These are phyloP conservation scores for Mycena citricolor DNA, from an alignment of 1,284 basidiomycete genomes.

Conservation along the genomic window DNA sequence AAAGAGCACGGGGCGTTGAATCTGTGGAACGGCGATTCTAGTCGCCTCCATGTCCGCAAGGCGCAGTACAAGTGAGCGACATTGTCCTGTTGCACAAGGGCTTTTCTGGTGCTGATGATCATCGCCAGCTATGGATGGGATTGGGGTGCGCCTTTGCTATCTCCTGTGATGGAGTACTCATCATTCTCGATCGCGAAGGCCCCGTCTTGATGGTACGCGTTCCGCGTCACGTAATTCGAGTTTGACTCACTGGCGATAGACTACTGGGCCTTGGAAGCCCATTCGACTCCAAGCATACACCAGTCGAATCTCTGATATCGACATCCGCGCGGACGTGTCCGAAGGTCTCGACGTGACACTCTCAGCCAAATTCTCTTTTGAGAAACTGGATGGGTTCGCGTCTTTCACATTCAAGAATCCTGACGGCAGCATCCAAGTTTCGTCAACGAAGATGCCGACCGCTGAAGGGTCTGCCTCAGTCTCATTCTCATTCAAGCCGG, in stretches of 20 bases:
- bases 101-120: conserved; percentile 6
- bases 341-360: conserved; percentile 52
- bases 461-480: conserved; percentile 39
- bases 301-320: conserved; percentile 62
- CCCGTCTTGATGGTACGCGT: conserved; percentile 59
- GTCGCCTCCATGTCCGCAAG: conserved; percentile 83
- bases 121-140: conserved; percentile 75
- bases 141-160: conserved; percentile 57
- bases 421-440: conserved; percentile 43
- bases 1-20: conserved; percentile 56
- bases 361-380: conserved; percentile 44
- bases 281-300: conserved; percentile 69
- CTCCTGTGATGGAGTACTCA: background rate
- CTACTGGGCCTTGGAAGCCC: conserved; percentile 73
- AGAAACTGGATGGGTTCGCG: conserved; percentile 36
- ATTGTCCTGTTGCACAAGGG: background rate
- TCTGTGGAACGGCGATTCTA: conserved; percentile 87
- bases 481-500: conserved; percentile 52
- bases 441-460: conserved; percentile 38
- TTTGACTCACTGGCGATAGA: conserved; percentile 1
- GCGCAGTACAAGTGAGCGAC: conserved; percentile 77
- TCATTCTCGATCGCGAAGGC: conserved; percentile 37
- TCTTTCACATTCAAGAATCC: conserved; percentile 50
- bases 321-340: conserved; percentile 54
- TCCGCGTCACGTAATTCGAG: background rate